Percentiles rank a stretch among this genome's conserved stretches.
Conservation (phyloP, 108 stramenopile genomes). For the Chaetoceros muelleri region DNA sequence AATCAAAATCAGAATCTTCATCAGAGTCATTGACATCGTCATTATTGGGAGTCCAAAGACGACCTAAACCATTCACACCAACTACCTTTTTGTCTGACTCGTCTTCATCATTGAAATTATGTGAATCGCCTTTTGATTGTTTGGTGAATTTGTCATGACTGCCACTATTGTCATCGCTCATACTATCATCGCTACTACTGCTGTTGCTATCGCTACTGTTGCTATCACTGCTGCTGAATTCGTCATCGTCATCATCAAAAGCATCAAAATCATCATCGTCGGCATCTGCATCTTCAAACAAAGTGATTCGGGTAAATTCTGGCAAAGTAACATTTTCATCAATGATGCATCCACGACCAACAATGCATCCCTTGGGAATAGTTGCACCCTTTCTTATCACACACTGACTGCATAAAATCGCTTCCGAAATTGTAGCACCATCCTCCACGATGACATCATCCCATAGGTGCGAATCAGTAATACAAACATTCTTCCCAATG, state of each 20-base stretch:
- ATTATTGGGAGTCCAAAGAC: constrained; percentile 43
- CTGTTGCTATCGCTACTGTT: constrained; percentile 3
- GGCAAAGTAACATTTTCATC: constrained; percentile 60
- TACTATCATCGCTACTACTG: constrained; percentile 10
- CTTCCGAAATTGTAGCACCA: constrained; percentile 47
- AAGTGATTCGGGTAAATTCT: constrained; percentile 82
- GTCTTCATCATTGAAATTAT: constrained; percentile 1
- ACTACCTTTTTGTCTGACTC: constrained; percentile 27
- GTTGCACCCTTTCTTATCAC: constrained; percentile 55
- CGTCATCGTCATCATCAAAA: constrained; percentile 13
- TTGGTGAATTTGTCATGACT: constrained; percentile 4
- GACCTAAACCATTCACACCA: constrained; percentile 51
- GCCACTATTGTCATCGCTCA: constrained; percentile 12
- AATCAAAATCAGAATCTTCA: constrained; percentile 14
- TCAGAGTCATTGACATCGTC: constrained; percentile 34
- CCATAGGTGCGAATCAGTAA: constrained; percentile 81
- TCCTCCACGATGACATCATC: constrained; percentile 56
- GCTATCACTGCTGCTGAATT: constrained; percentile 9
- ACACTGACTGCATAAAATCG: constrained; percentile 65
- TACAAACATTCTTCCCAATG: constrained; percentile 36
- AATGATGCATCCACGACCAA: constrained; percentile 82
- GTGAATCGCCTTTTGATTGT: constrained; percentile 19
- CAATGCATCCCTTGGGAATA: constrained; percentile 75
- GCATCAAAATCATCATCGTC: constrained; percentile 50
- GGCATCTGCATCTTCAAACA: constrained; percentile 37